These are phyloP conservation scores for Botrytis paeoniae DNA, from an alignment of 2,329 filamentous ascomycete genomes.

Conservation along the genomic window DNA sequence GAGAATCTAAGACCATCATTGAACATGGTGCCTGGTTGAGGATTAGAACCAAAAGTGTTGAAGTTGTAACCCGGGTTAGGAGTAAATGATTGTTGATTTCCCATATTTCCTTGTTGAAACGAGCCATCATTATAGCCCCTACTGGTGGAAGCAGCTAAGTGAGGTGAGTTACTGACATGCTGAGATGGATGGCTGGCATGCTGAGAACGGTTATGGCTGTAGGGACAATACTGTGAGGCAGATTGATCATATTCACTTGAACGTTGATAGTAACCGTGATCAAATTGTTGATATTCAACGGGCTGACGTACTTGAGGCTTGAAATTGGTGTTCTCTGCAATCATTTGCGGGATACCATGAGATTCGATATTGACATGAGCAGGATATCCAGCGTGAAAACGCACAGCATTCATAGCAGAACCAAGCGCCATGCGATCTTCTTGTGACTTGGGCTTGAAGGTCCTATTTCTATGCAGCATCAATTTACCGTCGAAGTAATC, in stretches of 20 bases:
- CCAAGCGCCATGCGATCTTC: slow-evolving; percentile 3
- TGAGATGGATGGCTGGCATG: neutral
- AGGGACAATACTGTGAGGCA: neutral
- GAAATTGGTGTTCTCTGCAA: neutral
- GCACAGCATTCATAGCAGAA: neutral
- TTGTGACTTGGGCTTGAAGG: neutral
- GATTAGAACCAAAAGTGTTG: neutral
- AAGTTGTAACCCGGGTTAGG: neutral
- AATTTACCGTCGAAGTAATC: neutral
- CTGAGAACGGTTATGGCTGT: neutral
- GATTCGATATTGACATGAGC: neutral
- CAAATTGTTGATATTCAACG: neutral
- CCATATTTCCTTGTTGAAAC: neutral
- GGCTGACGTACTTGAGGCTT: no score
- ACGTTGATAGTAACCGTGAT: neutral
- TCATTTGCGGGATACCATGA: neutral
- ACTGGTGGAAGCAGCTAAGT: neutral
- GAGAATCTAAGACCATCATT: neutral
- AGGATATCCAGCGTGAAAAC: slow-evolving; percentile 7
- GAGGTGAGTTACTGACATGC: neutral
- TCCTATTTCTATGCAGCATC: neutral
- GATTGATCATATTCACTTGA: neutral
- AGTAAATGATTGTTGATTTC: neutral
- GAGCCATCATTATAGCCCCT: neutral
- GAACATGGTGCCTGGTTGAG: neutral